Base-by-base conservation (phyloP, 768 basidiomycete species). In the Myochromella boudieri region DNA sequence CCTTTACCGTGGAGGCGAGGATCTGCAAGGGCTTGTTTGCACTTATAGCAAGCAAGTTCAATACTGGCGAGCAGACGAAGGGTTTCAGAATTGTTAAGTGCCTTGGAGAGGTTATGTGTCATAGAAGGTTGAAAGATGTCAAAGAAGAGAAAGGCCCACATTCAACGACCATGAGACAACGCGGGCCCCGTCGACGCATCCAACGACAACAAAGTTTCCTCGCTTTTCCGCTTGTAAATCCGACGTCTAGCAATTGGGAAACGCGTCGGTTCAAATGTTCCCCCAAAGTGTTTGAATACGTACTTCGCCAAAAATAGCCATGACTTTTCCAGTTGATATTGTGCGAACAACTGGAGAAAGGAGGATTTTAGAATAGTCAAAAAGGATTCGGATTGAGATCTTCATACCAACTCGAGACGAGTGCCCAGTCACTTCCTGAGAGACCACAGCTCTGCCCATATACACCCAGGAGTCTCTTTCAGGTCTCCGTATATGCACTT, bases 141-240 rank as follows among this genome's bases (percentile, higher is more conserved):
- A 33, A 33, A 32, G 29, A 38, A 51, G 25, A 38, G 37, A 27
- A 28, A 40, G 28, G 61, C 82, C 46, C 56, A 89, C 89, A 59
- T 91, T 91, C 49, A 91, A 62, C 24, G 90, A 91, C 88, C 89
- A 92, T 11, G 90, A 91, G 25, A 91, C 71, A 31, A 92, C 89
- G 32, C 77, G 80, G 31, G 73, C 61, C 17, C 81, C 82, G 48
- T 91, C 87, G 17, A 92, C 81, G 45, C 85, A 86, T 33, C 86
- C 84, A 44, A 92, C 78, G 21, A 92, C 87, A 17, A 92, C 84
- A 59, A 92, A 92, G 62, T 91, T 91, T 42, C 90, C 90, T 53
- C 90, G 79, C 66, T 87, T 88, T 67, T 92, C 90, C 14, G 88
- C 89, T 69, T 91, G 87, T 28, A 91, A 67, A 60, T 91, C 84